phyloP scores from a whole-genome alignment of 331 rosid species.

The Malus hybrid region DNA sequence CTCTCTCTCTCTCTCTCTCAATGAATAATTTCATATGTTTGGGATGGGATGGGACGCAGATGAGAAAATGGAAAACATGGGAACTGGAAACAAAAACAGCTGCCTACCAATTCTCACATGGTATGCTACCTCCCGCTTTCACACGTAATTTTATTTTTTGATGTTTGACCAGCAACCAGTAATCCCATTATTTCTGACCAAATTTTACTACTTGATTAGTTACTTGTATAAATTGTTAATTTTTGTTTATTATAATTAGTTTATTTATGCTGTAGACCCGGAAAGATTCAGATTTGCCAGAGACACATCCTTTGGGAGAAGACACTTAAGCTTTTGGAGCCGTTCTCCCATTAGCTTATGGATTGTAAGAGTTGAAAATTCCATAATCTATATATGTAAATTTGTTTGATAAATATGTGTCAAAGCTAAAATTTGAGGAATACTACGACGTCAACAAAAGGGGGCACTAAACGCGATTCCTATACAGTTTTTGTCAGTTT shows the following conservation, averaged over 20 bases:
- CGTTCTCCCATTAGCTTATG: slow-evolving; percentile 13
- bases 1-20: background rate
- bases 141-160: background rate
- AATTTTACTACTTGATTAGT: no score
- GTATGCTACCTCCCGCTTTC: background rate
- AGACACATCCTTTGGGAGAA: slow-evolving; percentile 27
- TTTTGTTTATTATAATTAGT: background rate
- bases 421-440: no score
- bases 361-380: slow-evolving; percentile 11
- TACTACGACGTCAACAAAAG: no score
- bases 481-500: no score
- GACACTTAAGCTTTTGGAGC: slow-evolving; percentile 24
- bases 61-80: slow-evolving; percentile 28
- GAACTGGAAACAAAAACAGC: slow-evolving; percentile 25
- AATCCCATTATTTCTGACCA: background rate
- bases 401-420: no score
- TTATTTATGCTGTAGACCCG: slow-evolving; percentile 12
- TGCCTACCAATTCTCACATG: slow-evolving; percentile 18
- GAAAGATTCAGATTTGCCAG: slow-evolving; percentile 29
- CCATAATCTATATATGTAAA: background rate
- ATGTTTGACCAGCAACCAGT: background rate
- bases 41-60: background rate
- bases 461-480: no score
- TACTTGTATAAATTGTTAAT: background rate
- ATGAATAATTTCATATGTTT: background rate